Conservation (phyloP, 1,284 basidiomycete genomes). For the Kalmanozyma brasiliensis region DNA sequence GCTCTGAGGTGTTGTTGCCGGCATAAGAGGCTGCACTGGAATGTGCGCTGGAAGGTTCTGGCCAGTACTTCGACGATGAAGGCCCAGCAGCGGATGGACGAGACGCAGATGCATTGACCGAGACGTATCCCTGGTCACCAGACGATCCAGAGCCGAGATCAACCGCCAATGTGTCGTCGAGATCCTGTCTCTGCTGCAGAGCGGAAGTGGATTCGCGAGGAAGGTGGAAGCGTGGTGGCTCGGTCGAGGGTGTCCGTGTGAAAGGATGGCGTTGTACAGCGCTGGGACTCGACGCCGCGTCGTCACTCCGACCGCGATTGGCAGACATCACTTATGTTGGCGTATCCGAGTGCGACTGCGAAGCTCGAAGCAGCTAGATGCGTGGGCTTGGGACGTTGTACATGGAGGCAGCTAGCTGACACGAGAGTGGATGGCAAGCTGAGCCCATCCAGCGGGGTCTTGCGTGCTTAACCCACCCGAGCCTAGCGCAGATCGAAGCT, state of each 20-base stretch:
- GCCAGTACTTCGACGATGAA: constrained; percentile 24
- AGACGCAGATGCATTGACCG: constrained; percentile 21
- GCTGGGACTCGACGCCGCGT: constrained; percentile 10
- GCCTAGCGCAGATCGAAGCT: no score
- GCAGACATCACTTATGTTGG: constrained; percentile 8
- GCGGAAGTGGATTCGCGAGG: constrained; percentile 10
- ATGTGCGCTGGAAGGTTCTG: constrained; percentile 20
- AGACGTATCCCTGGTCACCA: constrained; percentile 8
- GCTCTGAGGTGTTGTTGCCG: constrained; percentile 1
- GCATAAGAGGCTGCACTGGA: constrained; percentile 6
- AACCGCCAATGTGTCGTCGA: constrained; percentile 22
- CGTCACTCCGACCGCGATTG: constrained; percentile 10
- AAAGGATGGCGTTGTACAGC: constrained; percentile 32
- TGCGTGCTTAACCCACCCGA: no score
- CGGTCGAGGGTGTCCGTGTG: constrained; percentile 35
- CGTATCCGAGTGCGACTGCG: no score
- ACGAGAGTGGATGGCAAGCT: no score
- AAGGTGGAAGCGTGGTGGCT: constrained; percentile 40
- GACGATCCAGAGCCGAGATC: constrained; percentile 25
- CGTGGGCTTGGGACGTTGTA: no score
- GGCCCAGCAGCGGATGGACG: constrained; percentile 4
- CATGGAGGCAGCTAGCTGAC: no score
- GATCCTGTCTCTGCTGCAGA: not conserved
- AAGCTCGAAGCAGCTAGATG: no score
- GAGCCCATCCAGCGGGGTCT: no score